phyloP scores from a whole-genome alignment of 2,329 filamentous ascomycete genomes.

The Colletotrichum tofieldiae region DNA sequence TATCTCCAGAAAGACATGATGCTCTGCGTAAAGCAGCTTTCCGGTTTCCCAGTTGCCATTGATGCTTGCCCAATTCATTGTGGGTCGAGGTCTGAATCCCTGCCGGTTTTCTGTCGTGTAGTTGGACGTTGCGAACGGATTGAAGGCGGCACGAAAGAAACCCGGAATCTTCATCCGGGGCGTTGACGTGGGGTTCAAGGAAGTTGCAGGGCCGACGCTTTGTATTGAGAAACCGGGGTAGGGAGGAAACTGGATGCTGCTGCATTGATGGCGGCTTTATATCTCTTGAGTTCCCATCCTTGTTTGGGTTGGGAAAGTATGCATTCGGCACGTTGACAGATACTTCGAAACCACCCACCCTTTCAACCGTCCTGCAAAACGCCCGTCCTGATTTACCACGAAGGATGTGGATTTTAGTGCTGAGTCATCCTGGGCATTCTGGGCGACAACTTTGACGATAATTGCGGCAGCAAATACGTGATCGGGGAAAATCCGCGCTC shows the following conservation, averaged over 20 bases:
- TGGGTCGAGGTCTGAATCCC: constrained; percentile 12
- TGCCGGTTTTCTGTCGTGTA: constrained; percentile 6
- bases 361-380: neutral
- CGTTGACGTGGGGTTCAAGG: constrained; percentile 10
- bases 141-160: constrained; percentile 15
- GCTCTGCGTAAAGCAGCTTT: constrained; percentile 13
- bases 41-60: constrained; percentile 12
- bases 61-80: constrained; percentile 13
- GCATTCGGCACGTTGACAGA: neutral
- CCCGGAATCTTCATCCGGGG: constrained; percentile 6
- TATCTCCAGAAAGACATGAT: constrained; percentile 25
- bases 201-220: neutral
- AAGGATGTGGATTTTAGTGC: neutral
- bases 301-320: too few species aligned
- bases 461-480: neutral
- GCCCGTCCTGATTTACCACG: too few species aligned
- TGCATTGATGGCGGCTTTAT: constrained; percentile 4
- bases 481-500: neutral
- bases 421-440: neutral
- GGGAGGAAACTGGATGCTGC: too few species aligned
- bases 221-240: neutral
- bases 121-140: constrained; percentile 11
- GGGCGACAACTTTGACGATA: neutral
- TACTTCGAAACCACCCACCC: neutral
- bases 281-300: neutral